phyloP scores from a whole-genome alignment of 1,284 basidiomycete species.

The Trichosporon coremiiforme region DNA sequence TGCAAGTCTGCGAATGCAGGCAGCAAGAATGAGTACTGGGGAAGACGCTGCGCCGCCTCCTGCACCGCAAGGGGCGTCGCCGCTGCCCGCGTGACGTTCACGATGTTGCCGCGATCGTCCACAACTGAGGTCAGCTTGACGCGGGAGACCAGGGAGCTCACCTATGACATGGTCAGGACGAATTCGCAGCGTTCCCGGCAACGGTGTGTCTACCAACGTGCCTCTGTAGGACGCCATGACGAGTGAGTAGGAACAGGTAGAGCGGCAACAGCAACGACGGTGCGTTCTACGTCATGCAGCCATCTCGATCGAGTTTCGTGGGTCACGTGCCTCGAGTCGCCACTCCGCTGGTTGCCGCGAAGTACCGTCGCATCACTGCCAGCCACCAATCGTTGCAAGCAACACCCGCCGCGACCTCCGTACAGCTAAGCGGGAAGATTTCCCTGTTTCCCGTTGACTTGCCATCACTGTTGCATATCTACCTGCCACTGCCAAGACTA shows the following conservation, averaged over 20 bases:
- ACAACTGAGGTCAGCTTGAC: slow-evolving; percentile 56
- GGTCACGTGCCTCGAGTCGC: neutral
- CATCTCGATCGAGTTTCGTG: neutral
- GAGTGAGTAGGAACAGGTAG: neutral
- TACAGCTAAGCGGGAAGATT: too few species aligned
- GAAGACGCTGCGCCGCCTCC: neutral
- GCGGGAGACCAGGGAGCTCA: slow-evolving; percentile 44
- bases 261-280: too few species aligned
- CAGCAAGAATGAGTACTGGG: slow-evolving; percentile 65
- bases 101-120: slow-evolving; percentile 63
- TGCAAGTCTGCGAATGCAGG: slow-evolving; percentile 80
- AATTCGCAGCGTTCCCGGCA: slow-evolving; percentile 62
- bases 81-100: slow-evolving; percentile 44
- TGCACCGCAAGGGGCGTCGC: slow-evolving; percentile 50
- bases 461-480: neutral
- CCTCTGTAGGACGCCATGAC: slow-evolving; percentile 50
- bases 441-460: neutral
- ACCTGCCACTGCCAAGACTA: neutral
- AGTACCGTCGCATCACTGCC: too few species aligned
- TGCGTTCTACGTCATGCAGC: neutral
- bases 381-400: too few species aligned
- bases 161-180: slow-evolving; percentile 65
- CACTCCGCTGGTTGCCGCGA: too few species aligned
- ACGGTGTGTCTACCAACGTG: slow-evolving; percentile 64
- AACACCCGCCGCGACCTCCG: too few species aligned